Base-by-base conservation (phyloP, 1,139 yeast genomes). In the Candida sp. region DNA sequence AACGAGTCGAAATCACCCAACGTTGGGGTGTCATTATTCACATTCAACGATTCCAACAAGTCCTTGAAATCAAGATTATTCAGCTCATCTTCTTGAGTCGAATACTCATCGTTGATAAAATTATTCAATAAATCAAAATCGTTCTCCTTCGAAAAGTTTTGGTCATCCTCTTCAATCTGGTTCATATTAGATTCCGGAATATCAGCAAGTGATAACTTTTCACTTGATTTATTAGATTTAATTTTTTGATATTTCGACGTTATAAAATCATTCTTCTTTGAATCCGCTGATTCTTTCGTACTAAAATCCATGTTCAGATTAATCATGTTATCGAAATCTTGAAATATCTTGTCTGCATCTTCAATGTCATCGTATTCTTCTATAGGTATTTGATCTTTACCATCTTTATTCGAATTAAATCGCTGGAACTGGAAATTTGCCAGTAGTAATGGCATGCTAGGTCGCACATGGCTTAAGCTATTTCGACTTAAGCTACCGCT, bases 31-130 rank as follows among this genome's bases (percentile, higher is more conserved):
- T 22, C 32, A 29, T 23, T 43, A 27, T 21, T 35, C 4, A 49
- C 32, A 25, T 50, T 40, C 19, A 50, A 36, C 1, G 52, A 46
- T 21, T 44, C 48, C 15, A 50, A 39, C 12, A 46, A 39, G 27
- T 39, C 21, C n/a, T 39, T 37, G 6, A 40, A 38, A 12, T 40
- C 44, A 37, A 19, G 22, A 19, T 9, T 22, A 23, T 19, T 25
- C 19, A 12, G 11, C 11, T 39, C 22, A 11, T 25, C 27, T 9
- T 22, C 33, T 11, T 36, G 27, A 6, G n/a, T 15, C 22, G 29
- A 29, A 25, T 34, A 38, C 25, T 40, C 39, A 7, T 40, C 40
- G 4, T 12, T 23, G 12, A 40, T 21, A 33, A 41, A 41, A 23
- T 39, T 33, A 25, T 39, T 22, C 37, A 35, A 22, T 36, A 40